Evolutionary conservation across 148 eudicot genomes (phyloP).

Genomic region (Cornus controversa): DNA sequence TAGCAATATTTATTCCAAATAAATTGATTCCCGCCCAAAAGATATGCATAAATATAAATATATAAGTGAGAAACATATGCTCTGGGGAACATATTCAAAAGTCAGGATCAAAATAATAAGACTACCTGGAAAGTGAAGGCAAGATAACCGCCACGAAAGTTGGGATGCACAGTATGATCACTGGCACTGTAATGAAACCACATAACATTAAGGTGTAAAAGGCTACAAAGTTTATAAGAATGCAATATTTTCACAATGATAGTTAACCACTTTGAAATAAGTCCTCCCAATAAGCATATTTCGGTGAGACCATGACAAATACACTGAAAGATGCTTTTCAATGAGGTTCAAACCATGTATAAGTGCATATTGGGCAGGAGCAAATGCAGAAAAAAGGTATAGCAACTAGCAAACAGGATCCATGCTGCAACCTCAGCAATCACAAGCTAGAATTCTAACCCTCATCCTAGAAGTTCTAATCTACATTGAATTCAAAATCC

Average conservation of each 20-base stretch:
- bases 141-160: constrained; percentile 76
- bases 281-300: background rate
- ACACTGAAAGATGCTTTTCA: background rate
- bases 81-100: background rate
- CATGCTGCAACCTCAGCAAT: background rate
- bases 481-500: background rate
- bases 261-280: background rate
- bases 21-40: background rate
- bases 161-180: constrained; percentile 67
- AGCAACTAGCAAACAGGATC: background rate
- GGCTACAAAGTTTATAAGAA: background rate
- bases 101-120: constrained; percentile 5
- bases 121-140: constrained; percentile 84
- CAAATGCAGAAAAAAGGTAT: background rate
- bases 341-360: background rate
- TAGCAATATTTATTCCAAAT: background rate
- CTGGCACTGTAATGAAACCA: constrained; percentile 46
- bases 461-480: background rate
- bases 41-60: background rate
- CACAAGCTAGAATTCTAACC: background rate
- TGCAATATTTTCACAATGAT: background rate
- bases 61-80: background rate
- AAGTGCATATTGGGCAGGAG: background rate
- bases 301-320: background rate
- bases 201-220: background rate